These are phyloP conservation scores for Colletotrichum theobromicola DNA, from an alignment of 2,329 filamentous ascomycete species.

Conservation along the genomic window DNA sequence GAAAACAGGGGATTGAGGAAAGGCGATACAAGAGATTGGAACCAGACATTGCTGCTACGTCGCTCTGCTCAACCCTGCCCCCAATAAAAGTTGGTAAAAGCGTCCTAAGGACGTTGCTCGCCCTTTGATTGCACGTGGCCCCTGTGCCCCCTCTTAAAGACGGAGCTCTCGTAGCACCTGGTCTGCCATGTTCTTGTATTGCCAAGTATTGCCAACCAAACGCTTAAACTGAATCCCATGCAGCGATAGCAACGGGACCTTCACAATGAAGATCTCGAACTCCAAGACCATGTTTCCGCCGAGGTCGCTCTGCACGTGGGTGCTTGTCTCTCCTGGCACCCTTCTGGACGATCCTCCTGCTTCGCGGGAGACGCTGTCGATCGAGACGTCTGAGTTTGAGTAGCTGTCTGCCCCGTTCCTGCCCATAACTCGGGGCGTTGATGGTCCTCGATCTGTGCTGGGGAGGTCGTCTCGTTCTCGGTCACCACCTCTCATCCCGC, in stretches of 20 bases:
- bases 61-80: neutral
- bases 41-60: neutral
- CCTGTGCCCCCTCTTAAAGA: conserved; percentile 55
- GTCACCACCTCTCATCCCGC: conserved; percentile 65
- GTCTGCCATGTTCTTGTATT: conserved; percentile 98
- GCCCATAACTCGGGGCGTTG: conserved; percentile 48
- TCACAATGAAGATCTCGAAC: conserved; percentile 98
- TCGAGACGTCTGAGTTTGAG: conserved; percentile 85
- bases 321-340: conserved; percentile 85
- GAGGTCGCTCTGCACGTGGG: conserved; percentile 88
- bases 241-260: conserved; percentile 89
- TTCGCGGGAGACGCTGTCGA: conserved; percentile 71
- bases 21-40: neutral
- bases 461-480: conserved; percentile 75
- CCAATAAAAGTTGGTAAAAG: neutral
- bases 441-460: conserved; percentile 53
- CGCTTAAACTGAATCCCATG: conserved; percentile 99
- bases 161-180: conserved; percentile 88
- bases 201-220: conserved; percentile 93
- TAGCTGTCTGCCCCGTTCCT: conserved; percentile 70
- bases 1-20: neutral
- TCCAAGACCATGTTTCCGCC: conserved; percentile 83
- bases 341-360: conserved; percentile 57
- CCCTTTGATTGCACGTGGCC: neutral
- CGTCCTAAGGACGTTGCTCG: neutral